Base-by-base conservation (phyloP, 2,329 filamentous ascomycete species). In the Pochonia chlamydosporia region DNA sequence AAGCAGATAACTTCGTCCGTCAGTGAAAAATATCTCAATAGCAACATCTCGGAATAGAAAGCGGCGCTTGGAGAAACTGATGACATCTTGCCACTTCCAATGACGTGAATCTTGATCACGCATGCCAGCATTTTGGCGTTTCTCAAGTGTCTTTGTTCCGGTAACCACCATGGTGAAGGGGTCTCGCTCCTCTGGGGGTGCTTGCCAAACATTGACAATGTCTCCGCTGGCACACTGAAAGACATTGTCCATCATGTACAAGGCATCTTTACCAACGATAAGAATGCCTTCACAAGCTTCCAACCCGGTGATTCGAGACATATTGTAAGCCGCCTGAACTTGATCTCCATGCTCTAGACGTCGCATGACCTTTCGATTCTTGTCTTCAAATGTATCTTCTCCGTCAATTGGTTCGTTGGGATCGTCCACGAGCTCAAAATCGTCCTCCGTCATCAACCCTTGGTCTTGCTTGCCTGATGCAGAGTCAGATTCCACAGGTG, bases 341-440 rank as follows among this genome's bases (percentile, higher is more conserved):
- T 91, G 81, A 59, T 99, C 93, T 5, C 91, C 90, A 11, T 87
- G 85, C 56, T 96, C 86, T 10, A 99, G 75, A 53, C 89, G 92
- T 44, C 93, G 81, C 89, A 97, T 95, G 39, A 99, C 92, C 65
- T 96, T 96, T 39, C 95, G 81, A 60, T 99, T 97, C 71, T 96
- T 97, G 65, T 99, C 95, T 66, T 99, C 95, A 52, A 95, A 95
- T 1, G 84, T 85, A 55, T 85, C 82, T 13, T 83, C 80, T 1
- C 69, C 74, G 40, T 93, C 89, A 23, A 88, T 80, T 35, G 86
- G 82, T 48, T 92, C 87, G 58, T 90, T 90, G 0, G 92, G 91
- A 51, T 96, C 92, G 50, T 97, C 91, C 6, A 99, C 85, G 54
- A 99, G 81, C 67, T 99, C 93, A 60, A 96, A 99, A 55, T 95